Evolutionary conservation across 2,329 filamentous ascomycete genomes (phyloP), one percentile per base, ranked within the genome.

Genomic region (Fusarium sp.): DNA sequence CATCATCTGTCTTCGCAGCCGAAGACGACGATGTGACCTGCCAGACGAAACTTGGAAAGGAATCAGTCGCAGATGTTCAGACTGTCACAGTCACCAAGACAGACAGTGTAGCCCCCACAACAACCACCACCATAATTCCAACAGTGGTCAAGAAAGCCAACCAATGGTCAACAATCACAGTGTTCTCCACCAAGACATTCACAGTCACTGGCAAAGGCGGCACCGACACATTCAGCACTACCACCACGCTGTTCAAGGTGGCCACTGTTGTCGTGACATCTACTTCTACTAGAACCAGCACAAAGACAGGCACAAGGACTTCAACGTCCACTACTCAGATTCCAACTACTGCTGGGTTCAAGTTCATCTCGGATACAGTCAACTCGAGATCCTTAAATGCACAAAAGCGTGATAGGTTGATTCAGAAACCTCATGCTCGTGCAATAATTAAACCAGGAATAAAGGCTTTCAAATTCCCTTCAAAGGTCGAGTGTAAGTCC

Each of bases 161-260:
- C 19, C 65, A 41, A 23, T 68, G 54, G 62, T 68, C 61, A 4
- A 68, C 62, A 5, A 39, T 66, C 11, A 66, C 62, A 5, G 21
- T 49, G 1, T 66, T 68, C 19, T 48, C 49, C 2, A 66, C 62
- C 3, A 66, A 49, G 6, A 68, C 48, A 2, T 55, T 55, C 19
- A 67, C 52, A 1, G 61, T 60, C 4, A 67, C 61, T 15, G 64
- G 25, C 1, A 42, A 66, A 19, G 54, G 45, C 2, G 60, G 18
- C 4, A 60, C 61, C 9, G 64, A 60, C 5, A 66, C 54, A 3
- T 54, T 65, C 11, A 54, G 29, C 15, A 60, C 54, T 10, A 67
- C 64, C 5, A 67, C 33, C 12, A 67, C 64, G 4, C 12, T 52
- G 10, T 67, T 67, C 12, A 66, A 60, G 35, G 27, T 66, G 5